A percentile compares a stretch with the other conserved stretches of the same genome.
These are phyloP conservation scores for Mycena sp. DNA, from an alignment of 1,284 basidiomycete species.

Conservation along the genomic window DNA sequence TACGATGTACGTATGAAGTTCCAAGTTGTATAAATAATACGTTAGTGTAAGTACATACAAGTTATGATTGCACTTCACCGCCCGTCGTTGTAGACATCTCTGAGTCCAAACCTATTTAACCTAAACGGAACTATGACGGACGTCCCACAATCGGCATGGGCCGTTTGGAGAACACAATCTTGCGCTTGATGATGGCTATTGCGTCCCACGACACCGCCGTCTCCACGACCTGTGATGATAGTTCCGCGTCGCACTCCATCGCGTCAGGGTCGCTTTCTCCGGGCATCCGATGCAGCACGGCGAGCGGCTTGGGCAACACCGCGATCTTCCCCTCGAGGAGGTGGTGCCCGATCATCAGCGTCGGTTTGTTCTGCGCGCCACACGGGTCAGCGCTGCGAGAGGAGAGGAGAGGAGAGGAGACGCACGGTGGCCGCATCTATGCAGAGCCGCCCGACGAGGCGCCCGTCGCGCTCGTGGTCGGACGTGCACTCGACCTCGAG, in stretches of 20 bases:
- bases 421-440: conserved; percentile 60
- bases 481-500: conserved; percentile 69
- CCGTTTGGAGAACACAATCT: conserved; percentile 81
- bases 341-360: conserved; percentile 87
- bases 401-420: conserved; percentile 21
- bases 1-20: neutral
- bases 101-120: too few relatives aligned
- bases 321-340: conserved; percentile 89
- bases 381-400: neutral
- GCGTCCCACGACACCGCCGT: conserved; percentile 44
- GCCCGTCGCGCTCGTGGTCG: conserved; percentile 58
- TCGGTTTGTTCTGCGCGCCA: conserved; percentile 72
- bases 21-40: neutral
- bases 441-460: conserved; percentile 69
- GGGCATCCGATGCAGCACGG: conserved; percentile 61
- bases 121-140: neutral
- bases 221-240: conserved; percentile 21
- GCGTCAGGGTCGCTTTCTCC: conserved; percentile 15
- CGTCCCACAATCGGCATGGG: conserved; percentile 70
- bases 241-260: conserved; percentile 33
- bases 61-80: too few relatives aligned
- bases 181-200: conserved; percentile 73
- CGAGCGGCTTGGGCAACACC: conserved; percentile 80
- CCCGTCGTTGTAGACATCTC: too few relatives aligned
- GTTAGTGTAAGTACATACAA: neutral